Base-by-base conservation (phyloP, 139 green algal species). In the Chlamydomonas asymmetrica region DNA sequence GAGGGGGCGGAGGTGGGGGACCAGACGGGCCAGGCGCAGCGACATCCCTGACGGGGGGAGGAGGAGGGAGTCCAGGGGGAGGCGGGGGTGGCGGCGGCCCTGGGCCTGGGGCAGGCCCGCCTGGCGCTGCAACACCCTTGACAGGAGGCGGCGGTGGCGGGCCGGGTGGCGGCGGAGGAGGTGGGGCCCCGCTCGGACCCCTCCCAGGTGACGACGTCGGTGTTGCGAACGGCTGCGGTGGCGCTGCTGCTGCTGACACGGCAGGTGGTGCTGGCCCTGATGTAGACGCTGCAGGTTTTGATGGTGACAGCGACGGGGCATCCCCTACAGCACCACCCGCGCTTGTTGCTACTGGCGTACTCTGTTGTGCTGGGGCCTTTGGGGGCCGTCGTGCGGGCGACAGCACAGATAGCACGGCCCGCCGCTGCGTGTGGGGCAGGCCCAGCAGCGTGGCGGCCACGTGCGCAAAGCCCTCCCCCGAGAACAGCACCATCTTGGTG, bases 401-500 rank as follows among this genome's bases (percentile, higher is more conserved):
- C n/a, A n/a, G n/a, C n/a, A n/a, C n/a, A n/a, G n/a, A n/a, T n/a
- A n/a, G n/a, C n/a, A n/a, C n/a, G n/a, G n/a, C n/a, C n/a, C n/a
- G n/a, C n/a, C n/a, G n/a, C n/a, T n/a, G n/a, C n/a, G n/a, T 34
- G 16, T 66, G 40, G 10, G 57, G 70, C 32, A 76, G 7, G 16
- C 70, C 70, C 29, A 76, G 57, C 31, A 76, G 57, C 31, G 70
- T 45, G 23, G 2, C 32, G 2, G 59, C 3, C 40, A 65, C 71
- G 59, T 77, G 71, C 0, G 59, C 59, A 39, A 70, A 77, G 57
- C 71, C 69, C 5, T 31, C 41, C 41, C 62, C 41, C 10, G 31
- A 7, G 41, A 52, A 50, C 16, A 62, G 41, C 59, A 77, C 34
- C 71, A 77, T 62, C 20, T 38, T 29, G 32, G 31, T 62, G 7